Evolutionary conservation across 1,284 basidiomycete genomes (phyloP), one percentile per base, ranked within the genome.

Genomic region (Erythrobasidium hasegawianum): DNA sequence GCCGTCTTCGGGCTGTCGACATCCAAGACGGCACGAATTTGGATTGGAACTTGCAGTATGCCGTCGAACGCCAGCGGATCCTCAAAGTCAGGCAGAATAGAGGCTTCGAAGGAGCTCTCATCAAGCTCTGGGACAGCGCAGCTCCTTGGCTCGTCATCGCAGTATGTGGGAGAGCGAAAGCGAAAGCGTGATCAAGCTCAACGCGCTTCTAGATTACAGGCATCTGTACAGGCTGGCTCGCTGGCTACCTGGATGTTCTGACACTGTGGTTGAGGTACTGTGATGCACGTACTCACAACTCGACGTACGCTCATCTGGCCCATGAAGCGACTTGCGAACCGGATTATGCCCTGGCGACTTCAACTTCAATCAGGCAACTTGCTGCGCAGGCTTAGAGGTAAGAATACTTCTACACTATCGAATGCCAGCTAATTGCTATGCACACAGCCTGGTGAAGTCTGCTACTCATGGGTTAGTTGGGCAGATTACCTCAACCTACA

Each of bases 311-410:
- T 38, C 20, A 61, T 18, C 14, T 4, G 20, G 14, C 54, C 27
- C 33, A n/a, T 53, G 13, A 27, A 64, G 61, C 41, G 87, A 89
- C 72, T 74, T 89, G 39, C 80, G 86, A 16, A 83, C 86, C 75
- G 87, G 87, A 13, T 81, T 83, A 16, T 89, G 87, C 72, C 77
- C 81, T 11, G 84, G 85, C 70, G 85, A 85, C 3, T 85, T 88
- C 78, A 85, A 87, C 77, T 87, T 87, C 76, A 87, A 87, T 71
- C 83, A 85, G 73, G 83, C 84, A 33, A 79, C 84, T 16, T 89
- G 87, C 72, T 89, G 87, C 76, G 84, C 83, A 68, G 86, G 86
- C n/a, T 74, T 88, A 41, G 85, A 86, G 81, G 87, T 88, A 73
- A 71, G 86, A 80, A 14, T 39, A 2, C 57, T 24, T n/a, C 45